Evolutionary conservation across 805 yeast species (phyloP).

Genomic region (Jamesozyma jinghongensis): DNA sequence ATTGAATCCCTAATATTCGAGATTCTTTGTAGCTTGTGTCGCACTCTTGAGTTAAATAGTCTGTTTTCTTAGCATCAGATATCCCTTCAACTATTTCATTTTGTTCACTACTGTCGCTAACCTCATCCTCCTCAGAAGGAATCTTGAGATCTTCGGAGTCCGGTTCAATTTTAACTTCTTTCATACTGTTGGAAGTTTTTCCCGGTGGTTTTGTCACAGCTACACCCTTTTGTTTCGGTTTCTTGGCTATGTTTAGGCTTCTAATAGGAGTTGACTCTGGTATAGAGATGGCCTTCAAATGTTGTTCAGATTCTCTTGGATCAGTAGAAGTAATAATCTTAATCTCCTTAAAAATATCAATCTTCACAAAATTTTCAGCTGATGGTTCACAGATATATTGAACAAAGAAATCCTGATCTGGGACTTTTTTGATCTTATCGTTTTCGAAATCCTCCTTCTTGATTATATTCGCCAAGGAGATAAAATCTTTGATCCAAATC

Average conservation of each 20-base stretch:
- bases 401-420: constrained; percentile 25
- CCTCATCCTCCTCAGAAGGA: background rate
- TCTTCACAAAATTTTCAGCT: constrained; percentile 17
- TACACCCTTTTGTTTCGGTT: background rate
- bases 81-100: background rate
- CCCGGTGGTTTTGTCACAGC: background rate
- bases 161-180: constrained; percentile 1
- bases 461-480: constrained; percentile 38
- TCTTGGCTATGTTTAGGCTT: background rate
- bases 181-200: background rate
- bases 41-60: no score
- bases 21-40: no score
- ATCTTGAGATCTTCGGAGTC: background rate
- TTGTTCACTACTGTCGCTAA: background rate
- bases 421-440: constrained; percentile 24
- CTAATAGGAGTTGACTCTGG: background rate
- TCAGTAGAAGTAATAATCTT: constrained; percentile 15
- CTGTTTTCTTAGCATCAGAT: no score
- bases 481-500: constrained; percentile 36
- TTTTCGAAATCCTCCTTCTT: constrained; percentile 31
- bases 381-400: constrained; percentile 31
- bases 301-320: constrained; percentile 20
- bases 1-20: no score
- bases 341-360: constrained; percentile 17
- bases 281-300: constrained; percentile 19